phyloP scores from a whole-genome alignment of 1,284 basidiomycete genomes.

The Tremellales sp. region DNA sequence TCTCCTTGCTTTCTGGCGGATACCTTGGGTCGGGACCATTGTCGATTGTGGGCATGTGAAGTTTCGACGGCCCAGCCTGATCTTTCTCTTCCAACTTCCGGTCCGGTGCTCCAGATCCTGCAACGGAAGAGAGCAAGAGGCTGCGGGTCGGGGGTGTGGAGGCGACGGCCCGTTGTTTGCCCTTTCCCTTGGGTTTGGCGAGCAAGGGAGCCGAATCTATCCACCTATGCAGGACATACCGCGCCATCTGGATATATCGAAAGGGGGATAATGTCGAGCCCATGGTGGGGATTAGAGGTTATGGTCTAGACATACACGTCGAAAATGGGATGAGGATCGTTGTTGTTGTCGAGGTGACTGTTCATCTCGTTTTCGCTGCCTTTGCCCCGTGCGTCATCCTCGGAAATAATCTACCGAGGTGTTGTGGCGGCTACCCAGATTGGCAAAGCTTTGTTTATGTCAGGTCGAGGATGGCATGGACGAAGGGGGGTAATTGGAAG shows the following conservation, averaged over 20 bases:
- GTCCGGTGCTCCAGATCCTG: slow-evolving; percentile 6
- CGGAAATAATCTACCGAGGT: too few species aligned
- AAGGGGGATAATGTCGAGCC: slow-evolving; percentile 42
- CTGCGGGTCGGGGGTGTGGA: neutral
- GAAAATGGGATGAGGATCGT: too few species aligned
- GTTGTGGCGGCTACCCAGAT: too few species aligned
- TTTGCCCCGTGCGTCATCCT: too few species aligned
- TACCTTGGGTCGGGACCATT: slow-evolving; percentile 26
- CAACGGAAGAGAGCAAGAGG: neutral
- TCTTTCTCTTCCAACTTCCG: slow-evolving; percentile 4
- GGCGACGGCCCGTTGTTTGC: neutral
- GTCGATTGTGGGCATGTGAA: neutral
- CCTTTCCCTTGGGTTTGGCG: slow-evolving; percentile 25
- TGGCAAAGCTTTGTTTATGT: too few species aligned
- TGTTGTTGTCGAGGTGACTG: too few species aligned
- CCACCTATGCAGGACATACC: slow-evolving; percentile 40
- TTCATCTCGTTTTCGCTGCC: too few species aligned
- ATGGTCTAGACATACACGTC: too few species aligned
- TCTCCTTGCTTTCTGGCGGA: slow-evolving; percentile 44
- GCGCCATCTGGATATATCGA: slow-evolving; percentile 38
- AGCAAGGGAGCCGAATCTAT: slow-evolving; percentile 26
- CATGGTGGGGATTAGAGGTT: too few species aligned
- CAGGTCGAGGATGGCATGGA: too few species aligned
- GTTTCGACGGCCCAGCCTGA: neutral
- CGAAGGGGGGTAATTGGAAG: too few species aligned